Evolutionary conservation across 2,329 filamentous ascomycete genomes (phyloP), one percentile per base, ranked within the genome.

Genomic region (Sporothrix phasma): DNA sequence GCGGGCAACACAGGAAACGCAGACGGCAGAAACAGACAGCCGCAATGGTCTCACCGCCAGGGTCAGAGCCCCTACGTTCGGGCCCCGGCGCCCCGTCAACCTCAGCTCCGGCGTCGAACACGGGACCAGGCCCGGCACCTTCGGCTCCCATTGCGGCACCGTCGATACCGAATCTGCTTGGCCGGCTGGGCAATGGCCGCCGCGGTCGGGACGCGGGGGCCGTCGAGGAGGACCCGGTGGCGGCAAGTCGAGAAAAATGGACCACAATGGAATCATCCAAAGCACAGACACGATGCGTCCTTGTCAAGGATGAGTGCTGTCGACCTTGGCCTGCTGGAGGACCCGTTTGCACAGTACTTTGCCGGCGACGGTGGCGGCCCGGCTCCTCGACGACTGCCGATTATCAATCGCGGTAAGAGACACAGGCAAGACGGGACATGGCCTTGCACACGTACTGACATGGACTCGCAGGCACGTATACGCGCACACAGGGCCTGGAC

Each of bases 231-330:
- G 13, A 26, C 56, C 31, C 56, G 78, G 77, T 53, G 74, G 73
- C 67, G 74, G 71, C 62, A 70, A 73, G 13, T 70, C 72, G n/a
- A 66, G 69, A 68, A n/a, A 39, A 6, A 69, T 67, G 61, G 76
- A 76, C 54, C 86, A 87, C 69, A 92, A 97, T 75, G 79, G 81
- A 65, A 83, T 88, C 46, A 87, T 99, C 64, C 93, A 96, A 74
- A 86, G 87, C 67, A 99, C 94, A 3, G 94, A 99, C 75, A 87
- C 87, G 94, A 99, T 78, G 94, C 94, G 29, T 90, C 90, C 65
- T 85, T 91, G 47, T 96, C 92, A 34, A 85, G 94, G 41, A 78
- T 96, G 75, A 97, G 92, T 73, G 93, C 93, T 13, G 91, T 97
- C 17, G 84, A 88, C 64, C 73, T 91, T 60, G 92, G 91, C 37